Percentiles rank a stretch among this genome's conserved stretches.
Conservation (phyloP, 805 yeast species). For the Candida quercuum region DNA sequence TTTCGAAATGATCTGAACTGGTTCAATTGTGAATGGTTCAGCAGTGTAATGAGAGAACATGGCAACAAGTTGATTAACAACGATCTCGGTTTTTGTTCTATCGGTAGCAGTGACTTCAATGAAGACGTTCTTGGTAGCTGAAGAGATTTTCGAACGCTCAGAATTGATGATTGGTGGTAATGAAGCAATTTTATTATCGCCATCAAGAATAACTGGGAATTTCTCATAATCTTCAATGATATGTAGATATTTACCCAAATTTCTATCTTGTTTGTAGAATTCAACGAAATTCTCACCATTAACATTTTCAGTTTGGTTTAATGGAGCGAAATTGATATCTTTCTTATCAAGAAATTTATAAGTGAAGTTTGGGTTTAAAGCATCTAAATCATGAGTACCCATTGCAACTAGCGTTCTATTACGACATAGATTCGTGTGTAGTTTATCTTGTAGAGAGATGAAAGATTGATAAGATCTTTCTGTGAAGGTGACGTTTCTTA, state of each 20-base stretch:
- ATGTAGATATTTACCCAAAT: conserved; percentile 82
- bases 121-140: conserved; percentile 82
- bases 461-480: conserved; percentile 88
- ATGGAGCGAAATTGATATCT: conserved; percentile 69
- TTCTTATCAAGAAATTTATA: conserved; percentile 81
- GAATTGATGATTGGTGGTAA: conserved; percentile 97
- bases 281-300: conserved; percentile 79
- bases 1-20: conserved; percentile 76
- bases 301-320: conserved; percentile 65
- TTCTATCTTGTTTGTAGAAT: conserved; percentile 86
- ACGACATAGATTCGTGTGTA: conserved; percentile 93
- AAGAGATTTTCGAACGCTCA: conserved; percentile 79
- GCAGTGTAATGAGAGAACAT: conserved; percentile 90
- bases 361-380: conserved; percentile 74
- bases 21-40: conserved; percentile 82
- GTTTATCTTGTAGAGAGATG: conserved; percentile 92
- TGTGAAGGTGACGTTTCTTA: conserved; percentile 77
- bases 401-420: conserved; percentile 96
- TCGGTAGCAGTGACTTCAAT: conserved; percentile 95
- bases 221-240: conserved; percentile 85
- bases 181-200: conserved; percentile 73
- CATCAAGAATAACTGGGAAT: conserved; percentile 84
- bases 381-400: conserved; percentile 95
- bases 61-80: conserved; percentile 85
- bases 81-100: conserved; percentile 89